Conservation (phyloP, 2,329 filamentous ascomycete species). For the Microsporum ferrugineum region DNA sequence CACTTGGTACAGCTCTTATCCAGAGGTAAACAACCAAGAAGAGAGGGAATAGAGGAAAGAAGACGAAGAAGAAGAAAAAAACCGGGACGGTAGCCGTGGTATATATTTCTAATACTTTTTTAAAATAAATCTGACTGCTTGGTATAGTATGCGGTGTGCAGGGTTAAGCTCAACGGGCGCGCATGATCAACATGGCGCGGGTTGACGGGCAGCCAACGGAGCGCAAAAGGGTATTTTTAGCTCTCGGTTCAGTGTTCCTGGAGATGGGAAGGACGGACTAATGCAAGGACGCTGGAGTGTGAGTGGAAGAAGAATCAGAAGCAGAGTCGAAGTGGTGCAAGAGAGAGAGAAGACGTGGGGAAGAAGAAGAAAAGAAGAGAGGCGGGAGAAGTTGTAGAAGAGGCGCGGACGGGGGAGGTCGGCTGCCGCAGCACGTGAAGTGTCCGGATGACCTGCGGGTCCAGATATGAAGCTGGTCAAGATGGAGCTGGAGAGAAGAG, state of each 20-base stretch:
- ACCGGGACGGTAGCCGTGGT: background rate
- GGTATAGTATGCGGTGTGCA: background rate
- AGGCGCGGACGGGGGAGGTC: slow-evolving; percentile 1
- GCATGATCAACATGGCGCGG: slow-evolving; percentile 5
- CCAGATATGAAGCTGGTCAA: slow-evolving; percentile 1
- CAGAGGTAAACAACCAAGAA: background rate
- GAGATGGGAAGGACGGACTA: background rate
- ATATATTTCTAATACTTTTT: background rate
- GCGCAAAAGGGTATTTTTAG: slow-evolving; percentile 3
- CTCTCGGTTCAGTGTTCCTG: background rate
- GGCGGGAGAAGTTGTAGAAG: background rate
- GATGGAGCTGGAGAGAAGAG: background rate
- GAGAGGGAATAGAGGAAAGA: no score
- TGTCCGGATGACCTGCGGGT: slow-evolving; percentile 13
- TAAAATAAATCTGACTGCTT: background rate
- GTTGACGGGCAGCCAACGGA: slow-evolving; percentile 5
- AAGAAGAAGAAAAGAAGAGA: background rate
- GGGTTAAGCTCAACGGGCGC: slow-evolving; percentile 1
- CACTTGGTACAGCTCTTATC: background rate
- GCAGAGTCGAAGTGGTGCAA: background rate
- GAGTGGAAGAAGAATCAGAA: background rate
- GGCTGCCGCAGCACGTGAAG: slow-evolving; percentile 9
- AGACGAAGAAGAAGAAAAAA: no score
- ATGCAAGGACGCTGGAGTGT: slow-evolving; percentile 1
- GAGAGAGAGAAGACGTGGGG: background rate